These are phyloP conservation scores for Gautieria morchelliformis DNA, from an alignment of 768 basidiomycete genomes.

Conservation along the genomic window DNA sequence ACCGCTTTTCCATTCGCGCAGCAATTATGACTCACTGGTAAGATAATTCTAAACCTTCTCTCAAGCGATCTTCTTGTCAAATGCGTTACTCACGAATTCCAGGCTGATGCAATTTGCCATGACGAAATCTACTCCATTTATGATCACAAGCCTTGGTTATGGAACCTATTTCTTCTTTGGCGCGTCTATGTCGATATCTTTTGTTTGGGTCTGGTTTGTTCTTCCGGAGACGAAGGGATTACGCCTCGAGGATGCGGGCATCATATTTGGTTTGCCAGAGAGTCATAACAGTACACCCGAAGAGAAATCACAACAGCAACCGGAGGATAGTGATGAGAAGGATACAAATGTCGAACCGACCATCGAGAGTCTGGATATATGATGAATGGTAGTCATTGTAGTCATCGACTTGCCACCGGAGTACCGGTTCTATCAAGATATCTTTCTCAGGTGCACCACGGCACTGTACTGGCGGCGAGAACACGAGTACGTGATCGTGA, in stretches of 20 bases:
- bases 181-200: slow-evolving; percentile 20
- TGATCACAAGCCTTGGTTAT: slow-evolving; percentile 18
- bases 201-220: slow-evolving; percentile 33
- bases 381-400: too few relatives aligned
- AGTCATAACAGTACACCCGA: not conserved
- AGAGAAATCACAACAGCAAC: not conserved
- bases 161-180: slow-evolving; percentile 22
- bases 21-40: not conserved
- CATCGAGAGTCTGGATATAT: not conserved
- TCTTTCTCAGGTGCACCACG: too few relatives aligned
- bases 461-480: too few relatives aligned
- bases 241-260: slow-evolving; percentile 37
- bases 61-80: slow-evolving; percentile 18
- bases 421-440: too few relatives aligned
- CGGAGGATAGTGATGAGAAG: not conserved
- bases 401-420: too few relatives aligned
- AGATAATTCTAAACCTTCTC: slow-evolving; percentile 15
- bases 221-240: slow-evolving; percentile 40
- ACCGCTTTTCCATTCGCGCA: not conserved
- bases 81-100: not conserved
- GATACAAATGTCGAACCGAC: not conserved
- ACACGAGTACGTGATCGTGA: too few relatives aligned
- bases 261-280: slow-evolving; percentile 25
- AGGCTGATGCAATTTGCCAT: slow-evolving; percentile 17
- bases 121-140: slow-evolving; percentile 22